A percentile compares a stretch with the other conserved stretches of the same genome.
phyloP scores from a whole-genome alignment of 257 asterid species.

The Ophiorrhiza pumila region DNA sequence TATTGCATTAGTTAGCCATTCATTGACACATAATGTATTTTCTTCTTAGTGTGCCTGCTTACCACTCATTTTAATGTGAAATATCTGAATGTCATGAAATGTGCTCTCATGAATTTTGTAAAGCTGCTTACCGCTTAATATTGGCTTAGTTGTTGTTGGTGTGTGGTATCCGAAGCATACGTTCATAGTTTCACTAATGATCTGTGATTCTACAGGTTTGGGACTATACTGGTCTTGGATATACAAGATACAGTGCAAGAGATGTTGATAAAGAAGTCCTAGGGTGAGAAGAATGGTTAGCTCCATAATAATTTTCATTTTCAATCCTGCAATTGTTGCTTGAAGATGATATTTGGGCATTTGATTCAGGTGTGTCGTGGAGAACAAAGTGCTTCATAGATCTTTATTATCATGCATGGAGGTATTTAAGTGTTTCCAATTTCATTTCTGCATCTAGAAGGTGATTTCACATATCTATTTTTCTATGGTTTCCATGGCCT shows the following conservation, averaged over 20 bases:
- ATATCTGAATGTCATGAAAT: not conserved
- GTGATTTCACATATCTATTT: not conserved
- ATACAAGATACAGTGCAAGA: constrained; percentile 78
- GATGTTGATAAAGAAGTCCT: constrained; percentile 70
- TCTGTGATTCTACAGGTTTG: constrained; percentile 59
- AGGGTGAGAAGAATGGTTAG: constrained; percentile 54
- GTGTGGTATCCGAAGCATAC: not conserved
- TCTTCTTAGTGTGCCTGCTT: not conserved
- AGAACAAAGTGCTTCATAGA: constrained; percentile 90
- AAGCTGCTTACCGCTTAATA: not conserved
- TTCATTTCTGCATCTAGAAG: not conserved
- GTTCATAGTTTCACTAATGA: not conserved
- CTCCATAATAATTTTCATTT: not conserved
- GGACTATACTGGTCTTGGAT: constrained; percentile 96
- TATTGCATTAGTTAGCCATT: not conserved
- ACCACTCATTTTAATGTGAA: not conserved
- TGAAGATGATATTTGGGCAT: constrained; percentile 31
- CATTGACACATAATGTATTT: not conserved
- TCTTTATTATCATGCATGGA: constrained; percentile 64
- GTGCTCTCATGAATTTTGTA: not conserved
- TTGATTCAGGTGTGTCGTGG: constrained; percentile 91
- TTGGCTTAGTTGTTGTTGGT: no score
- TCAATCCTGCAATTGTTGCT: constrained; percentile 16
- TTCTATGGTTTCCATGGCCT: not conserved
- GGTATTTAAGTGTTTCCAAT: constrained; percentile 40